These are phyloP conservation scores for Sporisorium iseilematis-ciliati DNA, from an alignment of 1,284 basidiomycete genomes.

Conservation along the genomic window DNA sequence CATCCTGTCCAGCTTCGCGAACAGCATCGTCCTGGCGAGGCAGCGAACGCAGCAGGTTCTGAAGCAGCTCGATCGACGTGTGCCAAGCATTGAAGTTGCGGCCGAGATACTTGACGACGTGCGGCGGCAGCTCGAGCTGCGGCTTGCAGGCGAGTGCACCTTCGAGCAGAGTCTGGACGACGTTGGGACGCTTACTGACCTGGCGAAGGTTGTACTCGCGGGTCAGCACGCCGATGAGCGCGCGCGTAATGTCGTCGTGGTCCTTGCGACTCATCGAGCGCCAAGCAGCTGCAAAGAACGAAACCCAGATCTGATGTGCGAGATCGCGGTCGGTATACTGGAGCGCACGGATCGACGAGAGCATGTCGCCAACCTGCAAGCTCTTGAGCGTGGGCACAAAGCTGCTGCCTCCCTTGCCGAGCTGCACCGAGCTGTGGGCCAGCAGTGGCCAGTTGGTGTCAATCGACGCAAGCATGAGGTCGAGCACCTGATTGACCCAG, in stretches of 20 bases:
- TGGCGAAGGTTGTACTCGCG: constrained; percentile 94
- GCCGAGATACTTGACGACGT: constrained; percentile 94
- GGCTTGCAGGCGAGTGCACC: constrained; percentile 87
- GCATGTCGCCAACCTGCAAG: constrained; percentile 54
- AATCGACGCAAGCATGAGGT: constrained; percentile 81
- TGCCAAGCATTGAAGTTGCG: constrained; percentile 98
- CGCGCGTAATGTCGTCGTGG: constrained; percentile 88
- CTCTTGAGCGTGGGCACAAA: constrained; percentile 48
- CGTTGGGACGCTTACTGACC: constrained; percentile 90
- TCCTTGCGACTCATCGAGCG: constrained; percentile 84
- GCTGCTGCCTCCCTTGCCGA: constrained; percentile 42
- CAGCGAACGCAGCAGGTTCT: constrained; percentile 77
- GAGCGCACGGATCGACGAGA: constrained; percentile 81
- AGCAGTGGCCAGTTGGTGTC: constrained; percentile 58
- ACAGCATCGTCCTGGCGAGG: constrained; percentile 80
- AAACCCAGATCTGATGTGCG: constrained; percentile 89
- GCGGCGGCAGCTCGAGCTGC: constrained; percentile 88
- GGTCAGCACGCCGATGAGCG: constrained; percentile 89
- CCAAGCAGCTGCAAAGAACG: constrained; percentile 91
- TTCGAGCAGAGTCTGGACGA: constrained; percentile 89
- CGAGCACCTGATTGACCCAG: constrained; percentile 93
- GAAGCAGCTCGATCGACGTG: constrained; percentile 88
- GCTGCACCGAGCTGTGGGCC: constrained; percentile 28
- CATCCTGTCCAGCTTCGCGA: constrained; percentile 88
- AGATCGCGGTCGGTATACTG: constrained; percentile 82